These are phyloP conservation scores for Fusarium tricinctum DNA, from an alignment of 2,329 filamentous ascomycete species.

Conservation along the genomic window DNA sequence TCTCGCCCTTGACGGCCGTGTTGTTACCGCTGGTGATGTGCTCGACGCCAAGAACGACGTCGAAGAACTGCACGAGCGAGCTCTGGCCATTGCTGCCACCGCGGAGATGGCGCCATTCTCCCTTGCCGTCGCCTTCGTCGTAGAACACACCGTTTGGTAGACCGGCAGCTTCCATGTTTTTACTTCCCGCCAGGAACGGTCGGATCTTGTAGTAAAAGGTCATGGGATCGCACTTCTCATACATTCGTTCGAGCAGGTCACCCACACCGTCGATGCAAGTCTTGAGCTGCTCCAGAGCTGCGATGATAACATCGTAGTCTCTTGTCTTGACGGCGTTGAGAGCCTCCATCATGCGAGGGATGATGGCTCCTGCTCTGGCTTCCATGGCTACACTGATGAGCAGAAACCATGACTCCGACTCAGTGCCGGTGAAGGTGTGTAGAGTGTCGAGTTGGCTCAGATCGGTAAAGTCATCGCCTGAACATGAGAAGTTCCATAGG, in stretches of 20 bases:
- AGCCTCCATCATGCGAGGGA: conserved; percentile 83
- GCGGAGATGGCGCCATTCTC: conserved; percentile 81
- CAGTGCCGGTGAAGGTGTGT: conserved; percentile 87
- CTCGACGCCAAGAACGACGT: conserved; percentile 86
- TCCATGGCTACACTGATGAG: conserved; percentile 92
- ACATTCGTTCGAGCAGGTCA: conserved; percentile 81
- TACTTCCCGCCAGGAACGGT: conserved; percentile 90
- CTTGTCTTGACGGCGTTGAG: conserved; percentile 75
- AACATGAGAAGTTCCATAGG: conserved; percentile 88
- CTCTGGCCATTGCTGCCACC: conserved; percentile 95
- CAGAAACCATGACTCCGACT: conserved; percentile 96
- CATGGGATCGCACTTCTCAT: conserved; percentile 87
- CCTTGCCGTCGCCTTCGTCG: conserved; percentile 76
- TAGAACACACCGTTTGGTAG: conserved; percentile 88
- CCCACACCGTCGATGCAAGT: conserved; percentile 77
- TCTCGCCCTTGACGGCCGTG: conserved; percentile 40
- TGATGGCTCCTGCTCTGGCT: conserved; percentile 79
- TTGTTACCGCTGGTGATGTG: conserved; percentile 67
- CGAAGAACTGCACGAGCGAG: conserved; percentile 93
- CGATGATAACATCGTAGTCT: conserved; percentile 72
- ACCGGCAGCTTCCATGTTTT: conserved; percentile 90
- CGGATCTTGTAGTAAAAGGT: conserved; percentile 92
- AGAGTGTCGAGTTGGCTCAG: conserved; percentile 79
- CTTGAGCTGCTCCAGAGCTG: conserved; percentile 75
- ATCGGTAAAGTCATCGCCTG: conserved; percentile 67